Percentiles rank a stretch among this genome's conserved stretches.
Conservation (phyloP, 805 yeast genomes). For the Kluyveromyces siamensis region DNA sequence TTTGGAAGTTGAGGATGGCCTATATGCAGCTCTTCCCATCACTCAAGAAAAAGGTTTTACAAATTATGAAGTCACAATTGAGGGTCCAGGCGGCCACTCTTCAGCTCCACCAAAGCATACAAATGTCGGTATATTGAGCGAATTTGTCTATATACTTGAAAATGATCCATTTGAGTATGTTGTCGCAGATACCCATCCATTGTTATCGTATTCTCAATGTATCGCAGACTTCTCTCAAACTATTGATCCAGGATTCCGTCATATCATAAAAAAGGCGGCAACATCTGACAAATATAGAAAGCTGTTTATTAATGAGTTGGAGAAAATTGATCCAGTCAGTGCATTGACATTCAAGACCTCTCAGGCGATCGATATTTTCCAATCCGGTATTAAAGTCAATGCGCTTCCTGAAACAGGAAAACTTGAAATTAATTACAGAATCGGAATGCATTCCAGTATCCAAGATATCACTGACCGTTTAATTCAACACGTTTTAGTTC, state of each 20-base stretch:
- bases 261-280: constrained; percentile 30
- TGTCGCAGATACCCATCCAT: constrained; percentile 47
- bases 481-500: constrained; percentile 1
- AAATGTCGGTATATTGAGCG: constrained; percentile 55
- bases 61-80: constrained; percentile 38
- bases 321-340: constrained; percentile 6
- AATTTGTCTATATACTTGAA: constrained; percentile 45
- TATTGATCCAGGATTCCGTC: constrained; percentile 10
- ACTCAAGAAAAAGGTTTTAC: constrained; percentile 45
- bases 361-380: constrained; percentile 50
- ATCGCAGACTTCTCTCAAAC: constrained; percentile 37
- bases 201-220: constrained; percentile 46
- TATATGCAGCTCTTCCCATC: constrained; percentile 41
- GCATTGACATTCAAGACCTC: constrained; percentile 39
- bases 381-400: constrained; percentile 59
- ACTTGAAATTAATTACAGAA: constrained; percentile 48
- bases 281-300: constrained; percentile 26
- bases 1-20: constrained; percentile 27
- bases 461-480: constrained; percentile 31
- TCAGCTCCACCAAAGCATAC: constrained; percentile 67
- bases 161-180: constrained; percentile 34
- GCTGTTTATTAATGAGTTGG: constrained; percentile 12
- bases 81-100: constrained; percentile 63
- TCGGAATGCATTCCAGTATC: constrained; percentile 42
- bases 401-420: constrained; percentile 54